Evolutionary conservation across 257 asterid species (phyloP), one percentile per base, ranked within the genome.

Genomic region (Ligustrum vulgare): DNA sequence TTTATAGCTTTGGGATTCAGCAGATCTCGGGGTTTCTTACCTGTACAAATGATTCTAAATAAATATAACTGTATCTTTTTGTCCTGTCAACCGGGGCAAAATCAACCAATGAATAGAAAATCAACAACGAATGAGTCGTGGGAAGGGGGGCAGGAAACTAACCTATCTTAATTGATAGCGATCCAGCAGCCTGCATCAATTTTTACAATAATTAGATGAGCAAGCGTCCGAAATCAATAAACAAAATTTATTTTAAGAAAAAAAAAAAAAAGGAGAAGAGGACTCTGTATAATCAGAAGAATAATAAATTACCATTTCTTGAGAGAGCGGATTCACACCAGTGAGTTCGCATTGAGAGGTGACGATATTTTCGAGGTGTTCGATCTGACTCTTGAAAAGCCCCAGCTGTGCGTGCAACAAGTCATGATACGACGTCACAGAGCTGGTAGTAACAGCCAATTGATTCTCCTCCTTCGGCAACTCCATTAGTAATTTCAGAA

Each of bases 261-360:
- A 69, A 3, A 58, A 20, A 32, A 31, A 63, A 41, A 45, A 7
- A 72, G 63, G 67, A 23, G 54, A 15, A 10, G n/a, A 5, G 64
- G 31, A 56, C 25, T 25, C 18, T 60, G 34, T 60, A 60, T 25
- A 23, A 23, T 60, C 5, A 60, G 67, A 60, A 60, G 67, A 60
- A 3, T 7, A 56, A 11, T 37, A 77, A 31, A 76, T 32, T 62
- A 95, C 99, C 99, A 95, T 95, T 77, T 95, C 99, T 78, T 95
- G 98, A 71, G 98, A 95, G 51, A 95, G 94, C 70, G 99, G 99
- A 79, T 95, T 95, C 82, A 89, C 86, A 82, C 99, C 98, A 56
- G 98, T 95, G 75, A 95, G 91, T 79, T 86, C 80, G 90, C 98
- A 95, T 82, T 95, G 98, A 18, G 80, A 80, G 70, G 83, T 80